Evolutionary conservation across 164 flowering plant genomes (phyloP).

Genomic region (Vitis rotundifolia): DNA sequence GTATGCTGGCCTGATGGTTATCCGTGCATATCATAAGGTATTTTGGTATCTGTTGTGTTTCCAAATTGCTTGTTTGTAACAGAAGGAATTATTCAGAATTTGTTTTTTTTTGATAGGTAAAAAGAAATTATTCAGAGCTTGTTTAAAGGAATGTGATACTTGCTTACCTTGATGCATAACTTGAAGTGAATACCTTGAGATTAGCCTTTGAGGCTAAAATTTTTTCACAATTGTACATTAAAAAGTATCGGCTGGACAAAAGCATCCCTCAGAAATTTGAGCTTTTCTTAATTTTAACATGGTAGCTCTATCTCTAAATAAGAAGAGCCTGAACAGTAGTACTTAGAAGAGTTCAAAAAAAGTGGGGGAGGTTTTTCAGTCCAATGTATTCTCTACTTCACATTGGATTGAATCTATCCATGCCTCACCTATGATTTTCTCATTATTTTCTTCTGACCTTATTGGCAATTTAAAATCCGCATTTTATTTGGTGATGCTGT

Average conservation of each 20-base stretch:
- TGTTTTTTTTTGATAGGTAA: too few species aligned
- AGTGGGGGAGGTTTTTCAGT: neutral
- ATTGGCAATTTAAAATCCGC: neutral
- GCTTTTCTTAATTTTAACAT: too few species aligned
- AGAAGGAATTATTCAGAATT: neutral
- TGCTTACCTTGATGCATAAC: too few species aligned
- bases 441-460: neutral
- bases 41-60: neutral
- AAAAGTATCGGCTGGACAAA: too few species aligned
- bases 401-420: neutral
- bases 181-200: too few species aligned
- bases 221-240: too few species aligned
- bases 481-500: neutral
- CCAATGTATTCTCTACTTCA: neutral
- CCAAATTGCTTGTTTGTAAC: neutral
- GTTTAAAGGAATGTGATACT: too few species aligned
- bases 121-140: too few species aligned
- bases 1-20: conserved; percentile 98
- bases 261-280: too few species aligned
- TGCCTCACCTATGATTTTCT: neutral
- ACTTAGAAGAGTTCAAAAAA: too few species aligned
- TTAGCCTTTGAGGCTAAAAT: too few species aligned
- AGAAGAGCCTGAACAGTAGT: too few species aligned
- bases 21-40: conserved; percentile 97
- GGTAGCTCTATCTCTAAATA: neutral